These are phyloP conservation scores for Sphaerostilbella broomeana DNA, from an alignment of 2,329 filamentous ascomycete genomes.

Conservation along the genomic window DNA sequence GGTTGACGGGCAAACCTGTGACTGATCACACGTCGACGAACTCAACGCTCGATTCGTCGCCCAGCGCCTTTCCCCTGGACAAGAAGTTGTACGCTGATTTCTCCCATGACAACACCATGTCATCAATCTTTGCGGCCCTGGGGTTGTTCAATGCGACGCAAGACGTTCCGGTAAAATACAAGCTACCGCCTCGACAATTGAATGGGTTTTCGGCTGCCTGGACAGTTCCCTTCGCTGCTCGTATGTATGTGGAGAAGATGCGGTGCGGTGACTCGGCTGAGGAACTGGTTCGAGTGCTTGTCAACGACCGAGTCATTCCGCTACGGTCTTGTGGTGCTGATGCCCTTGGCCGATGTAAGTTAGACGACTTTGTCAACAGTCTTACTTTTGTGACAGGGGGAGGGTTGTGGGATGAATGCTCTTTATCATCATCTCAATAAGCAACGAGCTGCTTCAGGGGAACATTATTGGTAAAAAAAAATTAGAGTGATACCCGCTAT, in stretches of 20 bases:
- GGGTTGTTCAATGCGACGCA: slow-evolving; percentile 66
- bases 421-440: no score
- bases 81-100: slow-evolving; percentile 76
- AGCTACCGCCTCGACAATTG: slow-evolving; percentile 44
- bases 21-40: slow-evolving; percentile 71
- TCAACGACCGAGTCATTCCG: slow-evolving; percentile 78
- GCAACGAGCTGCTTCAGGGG: no score
- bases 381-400: slow-evolving; percentile 65
- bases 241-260: slow-evolving; percentile 87
- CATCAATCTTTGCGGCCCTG: slow-evolving; percentile 65
- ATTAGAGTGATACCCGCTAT: no score
- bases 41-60: slow-evolving; percentile 61
- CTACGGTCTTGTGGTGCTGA: slow-evolving; percentile 66
- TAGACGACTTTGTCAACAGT: slow-evolving; percentile 66
- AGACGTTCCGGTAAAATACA: slow-evolving; percentile 44
- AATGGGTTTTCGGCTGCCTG: slow-evolving; percentile 69
- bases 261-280: slow-evolving; percentile 48
- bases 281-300: slow-evolving; percentile 69
- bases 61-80: slow-evolving; percentile 66
- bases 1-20: slow-evolving; percentile 64
- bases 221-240: slow-evolving; percentile 73
- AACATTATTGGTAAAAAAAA: no score
- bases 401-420: slow-evolving; percentile 67
- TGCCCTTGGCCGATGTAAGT: slow-evolving; percentile 59
- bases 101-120: slow-evolving; percentile 86